Evolutionary conservation across 2,329 filamentous ascomycete genomes (phyloP), one percentile per base, ranked within the genome.

Genomic region (Curvularia hawaiiensis): DNA sequence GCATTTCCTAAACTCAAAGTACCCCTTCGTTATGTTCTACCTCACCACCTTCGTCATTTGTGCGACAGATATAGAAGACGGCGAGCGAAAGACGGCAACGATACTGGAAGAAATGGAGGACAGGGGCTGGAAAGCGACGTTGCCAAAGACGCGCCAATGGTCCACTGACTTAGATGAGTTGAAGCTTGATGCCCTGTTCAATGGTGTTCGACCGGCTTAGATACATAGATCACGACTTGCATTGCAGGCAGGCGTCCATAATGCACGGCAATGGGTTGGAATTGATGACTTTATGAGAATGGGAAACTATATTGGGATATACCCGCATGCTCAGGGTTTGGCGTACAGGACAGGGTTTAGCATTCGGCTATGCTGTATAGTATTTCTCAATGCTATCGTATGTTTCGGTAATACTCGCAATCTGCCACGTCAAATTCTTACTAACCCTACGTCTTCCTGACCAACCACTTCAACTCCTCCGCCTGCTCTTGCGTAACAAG

Each of bases 401-500:
- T 26, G 14, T 43, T 43, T 26, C 4, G 40, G 26, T 12, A 26
- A 43, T 7, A 16, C 30, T 45, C 16, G 24, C 9, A 44, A 18
- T 30, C n/a, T 30, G 5, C 28, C 4, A 20, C 14, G n/a, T n/a
- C 2, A 8, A 18, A 3, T 6, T 46, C 26, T 20, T 1, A 4
- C 18, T 22, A 39, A 53, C 10, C 33, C 47, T 44, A 56, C 10
- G 43, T 40, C 33, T 38, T 71, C 58, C 75, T 70, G n/a, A 79
- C 47, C 66, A 79, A 65, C 78, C 78, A 80, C 52, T 58, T 61
- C 65, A 89, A 66, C 65, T 83, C 79, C 58, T 76, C 68, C 1
- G 78, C 79, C 63, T 83, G 79, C 28, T 83, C 78, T 11, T 77
- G 63, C 0, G 79, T 79, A 1, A 89, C 68, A 28, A 89, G 61